phyloP scores from a whole-genome alignment of 352 stramenopile species.

The Globisporangium emineosum region DNA sequence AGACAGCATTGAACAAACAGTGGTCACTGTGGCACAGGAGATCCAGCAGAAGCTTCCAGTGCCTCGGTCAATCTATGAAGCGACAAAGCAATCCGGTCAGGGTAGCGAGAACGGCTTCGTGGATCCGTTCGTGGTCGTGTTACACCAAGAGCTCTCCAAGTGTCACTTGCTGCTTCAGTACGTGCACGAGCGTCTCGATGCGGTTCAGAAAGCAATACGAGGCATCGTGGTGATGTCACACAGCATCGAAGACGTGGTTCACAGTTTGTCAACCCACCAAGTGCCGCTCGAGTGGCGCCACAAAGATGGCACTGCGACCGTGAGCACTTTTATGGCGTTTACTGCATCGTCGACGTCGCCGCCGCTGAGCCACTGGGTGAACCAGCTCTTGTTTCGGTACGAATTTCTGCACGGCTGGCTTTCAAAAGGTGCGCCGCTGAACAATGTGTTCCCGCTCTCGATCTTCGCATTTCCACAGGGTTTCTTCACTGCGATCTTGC shows the following conservation, averaged over 20 bases:
- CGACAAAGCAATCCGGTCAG: background rate
- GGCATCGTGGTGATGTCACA: slow-evolving; percentile 57
- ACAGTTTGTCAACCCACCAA: slow-evolving; percentile 45
- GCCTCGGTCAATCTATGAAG: background rate
- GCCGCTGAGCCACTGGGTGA: slow-evolving; percentile 51
- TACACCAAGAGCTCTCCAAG: slow-evolving; percentile 59
- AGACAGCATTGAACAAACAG: slow-evolving; percentile 15
- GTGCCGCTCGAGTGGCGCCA: slow-evolving; percentile 58
- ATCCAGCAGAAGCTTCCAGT: slow-evolving; percentile 29
- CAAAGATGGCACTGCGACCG: slow-evolving; percentile 27
- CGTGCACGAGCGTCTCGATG: slow-evolving; percentile 35
- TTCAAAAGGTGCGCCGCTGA: slow-evolving; percentile 18
- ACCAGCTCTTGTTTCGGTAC: slow-evolving; percentile 47
- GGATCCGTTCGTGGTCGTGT: slow-evolving; percentile 60
- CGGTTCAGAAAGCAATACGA: slow-evolving; percentile 57
- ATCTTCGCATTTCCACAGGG: slow-evolving; percentile 75
- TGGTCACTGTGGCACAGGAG: slow-evolving; percentile 18
- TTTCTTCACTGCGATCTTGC: slow-evolving; percentile 74
- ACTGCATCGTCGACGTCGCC: slow-evolving; percentile 10
- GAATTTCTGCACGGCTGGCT: slow-evolving; percentile 62
- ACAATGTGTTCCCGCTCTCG: slow-evolving; percentile 50
- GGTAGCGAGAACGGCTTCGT: slow-evolving; percentile 10
- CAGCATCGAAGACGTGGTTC: slow-evolving; percentile 47
- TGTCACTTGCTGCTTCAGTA: slow-evolving; percentile 45
- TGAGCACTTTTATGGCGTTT: slow-evolving; percentile 12